phyloP scores from a whole-genome alignment of 2,329 filamentous ascomycete species.

The Furcasterigmium furcatum region DNA sequence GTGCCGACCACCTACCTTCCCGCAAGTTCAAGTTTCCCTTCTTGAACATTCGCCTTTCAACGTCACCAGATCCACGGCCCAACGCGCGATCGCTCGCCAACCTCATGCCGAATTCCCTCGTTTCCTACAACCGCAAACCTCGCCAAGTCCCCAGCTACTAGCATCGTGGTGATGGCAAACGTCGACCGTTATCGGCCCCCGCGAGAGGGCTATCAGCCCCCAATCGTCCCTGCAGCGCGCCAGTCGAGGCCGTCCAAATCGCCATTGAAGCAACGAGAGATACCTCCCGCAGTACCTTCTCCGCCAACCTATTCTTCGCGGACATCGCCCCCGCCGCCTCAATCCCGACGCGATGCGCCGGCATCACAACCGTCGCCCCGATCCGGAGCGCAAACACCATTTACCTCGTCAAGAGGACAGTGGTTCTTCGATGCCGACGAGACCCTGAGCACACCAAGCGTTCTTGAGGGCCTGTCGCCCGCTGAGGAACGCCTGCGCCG shows the following conservation, averaged over 20 bases:
- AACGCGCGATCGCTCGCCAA: conserved; percentile 5
- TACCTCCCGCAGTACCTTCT: conserved; percentile 60
- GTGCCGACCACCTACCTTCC: too few species aligned
- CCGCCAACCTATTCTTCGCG: conserved; percentile 54
- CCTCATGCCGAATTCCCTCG: neutral
- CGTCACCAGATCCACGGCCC: conserved; percentile 12
- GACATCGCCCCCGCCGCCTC: conserved; percentile 51
- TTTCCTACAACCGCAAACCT: neutral
- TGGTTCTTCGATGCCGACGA: conserved; percentile 90
- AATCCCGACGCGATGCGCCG: conserved; percentile 35
- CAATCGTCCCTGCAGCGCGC: conserved; percentile 33
- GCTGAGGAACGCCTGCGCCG: conserved; percentile 77
- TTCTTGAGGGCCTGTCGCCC: conserved; percentile 74
- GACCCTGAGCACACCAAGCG: conserved; percentile 76
- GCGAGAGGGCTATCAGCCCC: conserved; percentile 56
- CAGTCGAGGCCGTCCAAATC: conserved; percentile 46
- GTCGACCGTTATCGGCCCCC: conserved; percentile 57
- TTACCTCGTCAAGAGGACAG: conserved; percentile 51
- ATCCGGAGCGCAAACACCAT: conserved; percentile 8
- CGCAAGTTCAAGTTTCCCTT: too few species aligned
- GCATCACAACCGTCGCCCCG: conserved; percentile 30
- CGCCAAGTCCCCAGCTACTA: conserved; percentile 4
- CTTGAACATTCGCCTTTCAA: too few species aligned
- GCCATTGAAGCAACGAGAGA: conserved; percentile 46
- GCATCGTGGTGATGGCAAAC: conserved; percentile 45